phyloP scores from a whole-genome alignment of 257 asterid species.

The Rauvolfia tetraphylla region DNA sequence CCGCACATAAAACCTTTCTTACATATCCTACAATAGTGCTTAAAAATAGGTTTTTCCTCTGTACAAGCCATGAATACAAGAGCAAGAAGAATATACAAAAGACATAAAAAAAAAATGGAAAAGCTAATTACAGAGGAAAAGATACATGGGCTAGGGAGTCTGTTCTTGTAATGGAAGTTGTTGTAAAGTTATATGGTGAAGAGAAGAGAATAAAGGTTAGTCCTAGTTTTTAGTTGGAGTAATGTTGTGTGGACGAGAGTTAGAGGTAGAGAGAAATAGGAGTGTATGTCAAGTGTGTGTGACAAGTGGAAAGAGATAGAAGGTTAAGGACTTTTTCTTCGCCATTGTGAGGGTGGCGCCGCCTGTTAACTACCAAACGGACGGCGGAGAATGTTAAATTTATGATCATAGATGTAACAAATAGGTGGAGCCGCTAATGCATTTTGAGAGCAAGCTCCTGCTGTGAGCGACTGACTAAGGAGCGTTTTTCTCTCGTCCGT shows the following conservation, averaged over 20 bases:
- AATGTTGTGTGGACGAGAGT: slow-evolving; percentile 36
- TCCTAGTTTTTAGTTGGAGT: slow-evolving; percentile 68
- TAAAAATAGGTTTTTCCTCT: slow-evolving; percentile 55
- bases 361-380: slow-evolving; percentile 28
- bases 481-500: slow-evolving; percentile 62
- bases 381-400: slow-evolving; percentile 27
- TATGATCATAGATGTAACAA: slow-evolving; percentile 3
- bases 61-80: slow-evolving; percentile 32
- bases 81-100: background rate
- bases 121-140: background rate
- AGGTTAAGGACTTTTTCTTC: slow-evolving; percentile 34
- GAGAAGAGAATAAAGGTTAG: slow-evolving; percentile 23
- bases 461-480: slow-evolving; percentile 35
- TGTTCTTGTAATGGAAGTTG: slow-evolving; percentile 52
- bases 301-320: slow-evolving; percentile 64
- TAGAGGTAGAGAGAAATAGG: slow-evolving; percentile 57
- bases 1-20: slow-evolving; percentile 97
- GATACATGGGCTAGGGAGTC: slow-evolving; percentile 3
- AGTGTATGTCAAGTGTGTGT: slow-evolving; percentile 40
- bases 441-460: background rate
- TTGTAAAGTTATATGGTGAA: slow-evolving; percentile 48
- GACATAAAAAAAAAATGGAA: background rate
- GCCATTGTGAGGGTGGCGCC: slow-evolving; percentile 48
- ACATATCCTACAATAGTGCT: slow-evolving; percentile 84
- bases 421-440: background rate